Conservation (phyloP, 2,329 filamentous ascomycete species). For the Shiraia sp. region DNA sequence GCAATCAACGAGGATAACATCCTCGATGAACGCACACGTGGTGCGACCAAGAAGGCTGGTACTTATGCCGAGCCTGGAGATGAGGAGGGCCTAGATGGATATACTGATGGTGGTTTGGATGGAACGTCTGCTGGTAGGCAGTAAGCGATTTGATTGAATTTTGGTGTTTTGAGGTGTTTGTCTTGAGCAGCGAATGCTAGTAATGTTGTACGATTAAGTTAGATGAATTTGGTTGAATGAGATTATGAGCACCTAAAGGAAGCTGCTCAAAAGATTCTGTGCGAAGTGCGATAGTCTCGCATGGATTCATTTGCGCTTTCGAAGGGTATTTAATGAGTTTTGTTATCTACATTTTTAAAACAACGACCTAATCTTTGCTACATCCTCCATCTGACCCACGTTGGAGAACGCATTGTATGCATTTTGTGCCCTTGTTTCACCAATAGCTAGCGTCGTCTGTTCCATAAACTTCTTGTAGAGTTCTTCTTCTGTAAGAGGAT, state of each 20-base stretch:
- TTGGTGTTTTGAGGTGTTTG: no score
- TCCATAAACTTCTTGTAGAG: constrained; percentile 56
- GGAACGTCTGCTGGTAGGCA: constrained; percentile 35
- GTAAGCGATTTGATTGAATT: constrained; percentile 4
- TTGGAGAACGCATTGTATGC: constrained; percentile 22
- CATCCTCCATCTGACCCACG: constrained; percentile 12
- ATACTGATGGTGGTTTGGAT: constrained; percentile 40
- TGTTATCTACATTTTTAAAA: constrained; percentile 4
- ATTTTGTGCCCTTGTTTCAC: constrained; percentile 37
- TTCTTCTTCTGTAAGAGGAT: constrained; percentile 52
- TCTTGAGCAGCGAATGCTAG: no score
- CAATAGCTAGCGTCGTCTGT: constrained; percentile 51
- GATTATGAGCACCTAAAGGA: no score
- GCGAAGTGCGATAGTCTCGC: no score
- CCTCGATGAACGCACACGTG: constrained; percentile 52
- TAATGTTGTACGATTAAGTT: no score
- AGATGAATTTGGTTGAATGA: no score
- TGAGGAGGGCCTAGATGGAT: constrained; percentile 54
- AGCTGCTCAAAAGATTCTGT: no score
- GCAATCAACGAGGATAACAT: constrained; percentile 56
- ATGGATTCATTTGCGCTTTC: no score
- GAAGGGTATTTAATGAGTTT: no score
- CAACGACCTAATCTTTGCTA: constrained; percentile 10
- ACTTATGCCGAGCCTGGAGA: constrained; percentile 57
- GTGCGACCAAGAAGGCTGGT: constrained; percentile 50